Evolutionary conservation across 2,329 filamentous ascomycete species (phyloP).

Genomic region (Rutstroemia sp.): DNA sequence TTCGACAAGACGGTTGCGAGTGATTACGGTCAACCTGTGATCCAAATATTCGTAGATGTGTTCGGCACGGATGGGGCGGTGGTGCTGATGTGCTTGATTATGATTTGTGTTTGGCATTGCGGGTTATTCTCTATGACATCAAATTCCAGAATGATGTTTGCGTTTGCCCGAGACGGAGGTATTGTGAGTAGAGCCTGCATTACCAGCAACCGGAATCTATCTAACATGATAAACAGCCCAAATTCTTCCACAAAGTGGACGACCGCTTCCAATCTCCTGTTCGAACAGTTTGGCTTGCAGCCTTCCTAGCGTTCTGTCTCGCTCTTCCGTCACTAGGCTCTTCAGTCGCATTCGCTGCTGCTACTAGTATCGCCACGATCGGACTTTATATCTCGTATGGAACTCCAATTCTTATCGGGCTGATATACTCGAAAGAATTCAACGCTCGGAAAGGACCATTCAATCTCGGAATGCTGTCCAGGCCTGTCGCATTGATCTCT

Average conservation of each 20-base stretch:
- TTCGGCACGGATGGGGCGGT: slow-evolving; percentile 49
- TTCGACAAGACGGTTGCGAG: slow-evolving; percentile 41
- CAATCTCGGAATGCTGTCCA: slow-evolving; percentile 40
- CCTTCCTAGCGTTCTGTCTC: slow-evolving; percentile 45
- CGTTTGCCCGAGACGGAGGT: slow-evolving; percentile 48
- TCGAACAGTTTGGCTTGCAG: slow-evolving; percentile 49
- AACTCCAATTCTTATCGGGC: slow-evolving; percentile 46
- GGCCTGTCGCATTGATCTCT: slow-evolving; percentile 40
- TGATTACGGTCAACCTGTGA: slow-evolving; percentile 43
- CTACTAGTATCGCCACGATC: slow-evolving; percentile 51
- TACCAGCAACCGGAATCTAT: background rate
- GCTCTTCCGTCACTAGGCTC: slow-evolving; percentile 48
- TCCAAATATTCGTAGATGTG: slow-evolving; percentile 51
- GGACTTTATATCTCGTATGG: slow-evolving; percentile 53
- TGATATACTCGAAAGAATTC: slow-evolving; percentile 45
- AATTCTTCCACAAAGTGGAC: slow-evolving; percentile 48
- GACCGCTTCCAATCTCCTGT: slow-evolving; percentile 41
- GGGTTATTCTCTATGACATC: slow-evolving; percentile 50
- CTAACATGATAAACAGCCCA: slow-evolving; percentile 27
- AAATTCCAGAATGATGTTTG: slow-evolving; percentile 54
- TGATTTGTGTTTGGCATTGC: slow-evolving; percentile 55
- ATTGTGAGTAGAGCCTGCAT: slow-evolving; percentile 31
- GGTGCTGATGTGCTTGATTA: slow-evolving; percentile 46
- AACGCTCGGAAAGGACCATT: slow-evolving; percentile 46
- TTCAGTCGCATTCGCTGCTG: slow-evolving; percentile 47